Conservation (phyloP, 805 yeast species). For the Yarrowia divulgata region DNA sequence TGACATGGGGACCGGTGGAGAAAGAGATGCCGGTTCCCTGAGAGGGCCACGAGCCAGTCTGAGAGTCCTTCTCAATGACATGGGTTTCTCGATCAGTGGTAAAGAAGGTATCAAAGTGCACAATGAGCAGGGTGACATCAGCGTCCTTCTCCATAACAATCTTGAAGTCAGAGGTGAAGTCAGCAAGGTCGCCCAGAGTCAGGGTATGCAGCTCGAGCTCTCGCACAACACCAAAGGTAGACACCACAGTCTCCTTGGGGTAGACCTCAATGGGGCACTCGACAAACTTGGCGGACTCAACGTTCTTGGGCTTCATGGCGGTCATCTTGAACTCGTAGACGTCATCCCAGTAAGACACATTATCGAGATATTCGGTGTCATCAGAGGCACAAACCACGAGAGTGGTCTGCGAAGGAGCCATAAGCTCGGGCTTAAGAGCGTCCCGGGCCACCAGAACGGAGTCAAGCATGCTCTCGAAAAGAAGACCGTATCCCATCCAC, state of each 20-base stretch:
- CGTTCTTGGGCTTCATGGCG: constrained; percentile 87
- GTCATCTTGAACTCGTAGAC: constrained; percentile 95
- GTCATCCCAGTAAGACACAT: constrained; percentile 92
- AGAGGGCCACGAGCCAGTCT: constrained; percentile 56
- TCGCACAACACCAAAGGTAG: constrained; percentile 71
- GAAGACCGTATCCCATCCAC: constrained; percentile 98
- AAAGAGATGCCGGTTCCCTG: constrained; percentile 64
- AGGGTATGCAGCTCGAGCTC: constrained; percentile 92
- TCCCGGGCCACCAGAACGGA: constrained; percentile 95
- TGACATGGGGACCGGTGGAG: constrained; percentile 93
- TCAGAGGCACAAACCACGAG: constrained; percentile 91
- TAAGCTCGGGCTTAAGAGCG: constrained; percentile 83
- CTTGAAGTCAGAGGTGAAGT: constrained; percentile 71
- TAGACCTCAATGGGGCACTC: constrained; percentile 97
- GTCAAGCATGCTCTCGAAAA: constrained; percentile 97
- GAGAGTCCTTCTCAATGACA: constrained; percentile 40
- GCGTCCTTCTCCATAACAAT: constrained; percentile 80
- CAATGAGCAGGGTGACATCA: constrained; percentile 82
- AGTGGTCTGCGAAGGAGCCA: constrained; percentile 92
- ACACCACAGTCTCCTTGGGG: constrained; percentile 73
- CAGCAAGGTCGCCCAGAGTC: constrained; percentile 76
- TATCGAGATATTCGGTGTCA: constrained; percentile 89
- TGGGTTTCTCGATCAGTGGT: constrained; percentile 53
- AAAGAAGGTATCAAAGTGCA: constrained; percentile 95
- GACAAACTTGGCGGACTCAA: constrained; percentile 73